Conservation (phyloP, 805 yeast genomes). For the Wickerhamomyces hampshirensis region DNA sequence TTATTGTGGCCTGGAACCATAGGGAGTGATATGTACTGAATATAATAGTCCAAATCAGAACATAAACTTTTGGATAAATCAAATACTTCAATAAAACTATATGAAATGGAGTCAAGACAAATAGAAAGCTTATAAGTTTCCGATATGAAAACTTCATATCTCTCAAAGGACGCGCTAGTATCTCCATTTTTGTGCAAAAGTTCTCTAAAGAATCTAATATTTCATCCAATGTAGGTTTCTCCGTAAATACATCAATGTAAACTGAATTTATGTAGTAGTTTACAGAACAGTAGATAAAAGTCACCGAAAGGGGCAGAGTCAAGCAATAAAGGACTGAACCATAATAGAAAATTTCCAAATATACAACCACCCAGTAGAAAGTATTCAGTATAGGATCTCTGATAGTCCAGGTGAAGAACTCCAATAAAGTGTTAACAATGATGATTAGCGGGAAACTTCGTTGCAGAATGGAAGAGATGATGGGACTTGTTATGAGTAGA, state of each 20-base stretch:
- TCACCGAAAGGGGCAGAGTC: slow-evolving; percentile 30
- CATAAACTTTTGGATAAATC: slow-evolving; percentile 30
- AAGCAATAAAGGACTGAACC: slow-evolving; percentile 24
- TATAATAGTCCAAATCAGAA: slow-evolving; percentile 33
- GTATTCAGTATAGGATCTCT: slow-evolving; percentile 38
- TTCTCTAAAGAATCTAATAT: slow-evolving; percentile 40
- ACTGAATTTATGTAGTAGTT: slow-evolving; percentile 42
- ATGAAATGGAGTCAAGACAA: slow-evolving; percentile 37
- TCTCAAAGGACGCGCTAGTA: slow-evolving; percentile 19
- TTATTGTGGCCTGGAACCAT: slow-evolving; percentile 39
- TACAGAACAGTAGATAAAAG: slow-evolving; percentile 30
- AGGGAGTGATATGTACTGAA: slow-evolving; percentile 39
- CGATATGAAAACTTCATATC: slow-evolving; percentile 26
- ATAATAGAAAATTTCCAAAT: slow-evolving; percentile 39
- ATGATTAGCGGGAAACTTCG: slow-evolving; percentile 41
- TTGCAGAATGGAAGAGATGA: slow-evolving; percentile 37
- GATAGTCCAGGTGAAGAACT: slow-evolving; percentile 43
- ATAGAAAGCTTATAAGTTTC: slow-evolving; percentile 27
- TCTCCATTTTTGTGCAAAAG: slow-evolving; percentile 36
- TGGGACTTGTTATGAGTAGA: slow-evolving; percentile 24
- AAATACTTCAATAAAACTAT: slow-evolving; percentile 27
- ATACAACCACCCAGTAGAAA: slow-evolving; percentile 31
- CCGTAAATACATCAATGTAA: slow-evolving; percentile 33
- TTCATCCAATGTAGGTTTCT: slow-evolving; percentile 45
- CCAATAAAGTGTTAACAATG: slow-evolving; percentile 36